Evolutionary conservation across 768 basidiomycete genomes (phyloP), one percentile per base, ranked within the genome.

Genomic region (Amanita exitialis): DNA sequence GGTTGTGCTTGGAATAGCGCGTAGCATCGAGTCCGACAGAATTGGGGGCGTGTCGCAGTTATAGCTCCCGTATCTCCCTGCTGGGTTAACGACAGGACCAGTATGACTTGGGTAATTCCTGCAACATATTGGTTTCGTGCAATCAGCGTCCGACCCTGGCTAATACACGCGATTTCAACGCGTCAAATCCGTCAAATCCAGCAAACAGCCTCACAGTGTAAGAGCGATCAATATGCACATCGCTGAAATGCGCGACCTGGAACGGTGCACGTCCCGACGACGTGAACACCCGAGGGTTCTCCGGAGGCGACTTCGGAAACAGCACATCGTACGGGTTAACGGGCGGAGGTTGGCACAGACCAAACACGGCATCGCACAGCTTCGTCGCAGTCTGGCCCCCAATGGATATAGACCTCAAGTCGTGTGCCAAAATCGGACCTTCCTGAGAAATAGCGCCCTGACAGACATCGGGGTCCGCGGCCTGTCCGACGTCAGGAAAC

Each of bases 51-150:
- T 69, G 57, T 83, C 82, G 55, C 82, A 83, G 38, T 72, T 64
- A 27, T 61, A 64, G 47, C 70, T 71, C 35, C 77, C 78, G 43
- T 73, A 64, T 13, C 72, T 69, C 1, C 76, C 74, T 4, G 81
- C 80, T 23, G 79, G 70, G 12, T 62, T 57, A 6, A 58, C 57
- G 18, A 74, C 61, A 1, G 73, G 63, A 0, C 66, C 62, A 6
- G 57, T 61, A 45, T 67, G 61, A 45, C 73, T 74, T 1, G 70
- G 60, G 53, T 69, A 80, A 38, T 74, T 67, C 47, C 80, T 69
- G 59, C 82, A 82, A 59, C 82, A 82, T 15, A 83, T 75, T 1
- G 76, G 76, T 58, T 80, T 80, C n/a, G 73, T 75, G 63, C 82
- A 83, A 37, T 72, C 69, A 1, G 73, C 72, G 25, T 81, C 76